Percentiles rank a stretch among this genome's conserved stretches.
Conservation (phyloP, 192 early-diverging fungal genomes). For the Coemansia sp. region DNA sequence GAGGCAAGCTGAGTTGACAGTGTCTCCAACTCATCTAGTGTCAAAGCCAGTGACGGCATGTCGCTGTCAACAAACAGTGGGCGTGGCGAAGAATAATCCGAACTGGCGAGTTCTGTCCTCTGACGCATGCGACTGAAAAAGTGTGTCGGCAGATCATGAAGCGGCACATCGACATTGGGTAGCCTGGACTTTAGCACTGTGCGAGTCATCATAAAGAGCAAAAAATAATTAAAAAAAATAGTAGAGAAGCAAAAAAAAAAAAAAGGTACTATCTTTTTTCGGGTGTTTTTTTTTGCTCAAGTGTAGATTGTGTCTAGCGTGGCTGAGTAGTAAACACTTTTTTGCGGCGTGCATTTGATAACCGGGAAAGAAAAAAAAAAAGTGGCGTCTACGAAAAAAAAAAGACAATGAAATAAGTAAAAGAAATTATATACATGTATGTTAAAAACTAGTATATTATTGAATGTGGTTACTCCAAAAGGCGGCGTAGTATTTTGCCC, state of each 20-base stretch:
- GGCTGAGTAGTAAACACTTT: neutral
- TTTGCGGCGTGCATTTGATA: neutral
- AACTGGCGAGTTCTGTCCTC: neutral
- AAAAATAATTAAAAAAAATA: neutral
- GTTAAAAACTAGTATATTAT: neutral
- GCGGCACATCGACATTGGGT: constrained; percentile 9
- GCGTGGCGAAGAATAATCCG: neutral
- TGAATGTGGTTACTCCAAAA: constrained; percentile 14
- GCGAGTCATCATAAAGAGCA: neutral
- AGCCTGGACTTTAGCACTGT: neutral
- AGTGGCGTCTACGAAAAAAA: neutral
- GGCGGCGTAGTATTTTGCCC: constrained; percentile 45
- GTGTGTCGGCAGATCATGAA: constrained; percentile 14
- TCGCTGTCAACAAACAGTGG: constrained; percentile 21
- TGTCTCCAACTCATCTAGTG: constrained; percentile 2
- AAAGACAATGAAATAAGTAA: neutral
- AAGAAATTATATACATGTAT: neutral
- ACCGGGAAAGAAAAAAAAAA: constrained; percentile 9
- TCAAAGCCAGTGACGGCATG: neutral
- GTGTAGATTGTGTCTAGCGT: neutral
- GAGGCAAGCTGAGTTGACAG: constrained; percentile 11
- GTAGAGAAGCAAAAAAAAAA: too few species aligned
- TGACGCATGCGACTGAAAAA: constrained; percentile 17
- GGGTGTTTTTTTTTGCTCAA: too few species aligned
- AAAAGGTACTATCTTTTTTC: too few species aligned